Conservation (phyloP, 202 grass and related monocot genomes). For the Sporobolus alterniflorus region DNA sequence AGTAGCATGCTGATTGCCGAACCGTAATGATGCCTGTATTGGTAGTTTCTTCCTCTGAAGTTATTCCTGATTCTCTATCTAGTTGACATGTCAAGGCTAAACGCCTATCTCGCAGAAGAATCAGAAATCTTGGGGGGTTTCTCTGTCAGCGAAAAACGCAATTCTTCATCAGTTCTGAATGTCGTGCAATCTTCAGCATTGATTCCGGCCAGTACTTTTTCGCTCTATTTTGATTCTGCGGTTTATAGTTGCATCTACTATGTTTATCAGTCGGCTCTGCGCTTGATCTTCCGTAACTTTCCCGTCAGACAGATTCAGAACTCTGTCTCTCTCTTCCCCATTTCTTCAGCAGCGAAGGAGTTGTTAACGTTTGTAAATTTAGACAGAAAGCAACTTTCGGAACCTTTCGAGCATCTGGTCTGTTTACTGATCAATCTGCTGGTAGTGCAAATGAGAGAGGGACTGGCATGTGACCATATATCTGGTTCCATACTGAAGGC, state of each 20-base stretch:
- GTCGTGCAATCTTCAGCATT: neutral
- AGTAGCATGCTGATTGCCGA: neutral
- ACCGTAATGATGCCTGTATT: conserved; percentile 24
- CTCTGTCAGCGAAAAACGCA: neutral
- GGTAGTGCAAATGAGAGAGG: neutral
- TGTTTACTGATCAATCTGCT: neutral
- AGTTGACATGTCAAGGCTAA: neutral
- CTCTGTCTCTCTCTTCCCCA: neutral
- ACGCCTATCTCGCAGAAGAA: neutral
- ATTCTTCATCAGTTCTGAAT: neutral
- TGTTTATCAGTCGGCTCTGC: neutral
- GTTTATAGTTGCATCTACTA: neutral
- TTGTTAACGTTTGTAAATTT: neutral
- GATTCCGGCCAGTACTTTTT: neutral
- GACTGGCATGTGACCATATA: neutral
- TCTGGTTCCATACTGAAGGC: neutral
- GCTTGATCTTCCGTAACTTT: conserved; percentile 14
- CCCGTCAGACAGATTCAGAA: neutral
- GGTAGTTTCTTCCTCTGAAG: neutral
- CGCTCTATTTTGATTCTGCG: neutral
- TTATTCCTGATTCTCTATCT: neutral
- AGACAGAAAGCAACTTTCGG: neutral
- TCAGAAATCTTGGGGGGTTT: neutral
- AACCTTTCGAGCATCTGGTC: neutral
- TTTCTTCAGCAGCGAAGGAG: neutral